A percentile compares a stretch with the other conserved stretches of the same genome.
Conservation (phyloP, 2,329 filamentous ascomycete genomes). For the Alternaria metachromatica region DNA sequence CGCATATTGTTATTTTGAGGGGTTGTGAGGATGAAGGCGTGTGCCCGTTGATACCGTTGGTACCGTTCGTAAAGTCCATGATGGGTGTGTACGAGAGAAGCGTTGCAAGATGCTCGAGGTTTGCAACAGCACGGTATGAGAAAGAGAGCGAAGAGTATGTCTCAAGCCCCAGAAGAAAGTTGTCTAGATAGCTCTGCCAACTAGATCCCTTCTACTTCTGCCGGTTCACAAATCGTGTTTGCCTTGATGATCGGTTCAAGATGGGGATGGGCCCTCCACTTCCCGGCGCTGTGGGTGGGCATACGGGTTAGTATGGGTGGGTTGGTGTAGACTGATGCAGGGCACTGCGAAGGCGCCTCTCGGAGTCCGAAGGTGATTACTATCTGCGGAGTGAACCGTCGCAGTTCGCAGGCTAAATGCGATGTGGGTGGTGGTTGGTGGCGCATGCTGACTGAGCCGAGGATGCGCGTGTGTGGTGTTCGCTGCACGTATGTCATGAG, state of each 20-base stretch:
- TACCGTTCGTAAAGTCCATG: constrained; percentile 27
- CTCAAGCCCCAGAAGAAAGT: neutral
- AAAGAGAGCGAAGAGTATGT: neutral
- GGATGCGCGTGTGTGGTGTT: neutral
- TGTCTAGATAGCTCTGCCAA: neutral
- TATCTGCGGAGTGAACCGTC: neutral
- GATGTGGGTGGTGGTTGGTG: neutral
- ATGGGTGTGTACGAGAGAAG: neutral
- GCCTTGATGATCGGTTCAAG: neutral
- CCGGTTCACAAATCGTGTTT: neutral
- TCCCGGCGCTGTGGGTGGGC: neutral
- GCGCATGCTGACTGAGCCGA: neutral
- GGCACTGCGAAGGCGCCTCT: neutral
- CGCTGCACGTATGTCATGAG: constrained; percentile 1
- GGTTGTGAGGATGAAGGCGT: constrained; percentile 10
- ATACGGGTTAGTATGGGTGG: neutral
- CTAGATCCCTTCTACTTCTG: neutral
- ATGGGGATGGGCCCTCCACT: neutral
- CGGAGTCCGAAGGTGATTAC: neutral
- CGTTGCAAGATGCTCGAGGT: neutral
- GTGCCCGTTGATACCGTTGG: neutral
- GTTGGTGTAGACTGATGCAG: neutral
- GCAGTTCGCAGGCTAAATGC: neutral
- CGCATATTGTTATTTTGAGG: constrained; percentile 51
- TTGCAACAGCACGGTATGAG: neutral